These are phyloP conservation scores for Aspergillus tamarii DNA, from an alignment of 2,329 filamentous ascomycete species.

Conservation along the genomic window DNA sequence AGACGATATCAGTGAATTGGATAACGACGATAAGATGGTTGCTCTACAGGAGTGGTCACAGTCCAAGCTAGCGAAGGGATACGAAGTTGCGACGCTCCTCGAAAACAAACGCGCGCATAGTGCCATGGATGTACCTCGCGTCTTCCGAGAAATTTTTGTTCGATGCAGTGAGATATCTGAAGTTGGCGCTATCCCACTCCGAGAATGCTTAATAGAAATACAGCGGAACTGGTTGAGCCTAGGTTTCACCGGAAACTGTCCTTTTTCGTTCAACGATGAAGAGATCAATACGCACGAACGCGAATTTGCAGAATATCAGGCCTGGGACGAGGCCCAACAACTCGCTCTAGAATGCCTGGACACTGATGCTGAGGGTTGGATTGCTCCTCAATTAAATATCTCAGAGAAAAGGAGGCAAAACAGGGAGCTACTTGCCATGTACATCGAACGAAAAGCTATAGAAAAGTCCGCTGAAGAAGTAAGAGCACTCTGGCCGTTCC, in stretches of 20 bases:
- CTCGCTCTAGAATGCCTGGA: constrained; percentile 33
- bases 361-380: constrained; percentile 42
- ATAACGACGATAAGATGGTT: constrained; percentile 22
- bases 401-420: constrained; percentile 29
- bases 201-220: constrained; percentile 38
- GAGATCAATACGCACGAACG: constrained; percentile 30
- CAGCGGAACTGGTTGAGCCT: constrained; percentile 31
- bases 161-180: constrained; percentile 34
- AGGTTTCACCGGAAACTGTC: constrained; percentile 30
- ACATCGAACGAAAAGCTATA: constrained; percentile 20
- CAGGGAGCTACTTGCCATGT: constrained; percentile 27
- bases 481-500: constrained; percentile 27
- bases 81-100: constrained; percentile 31
- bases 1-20: constrained; percentile 34
- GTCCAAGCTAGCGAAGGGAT: constrained; percentile 31
- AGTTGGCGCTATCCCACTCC: constrained; percentile 34
- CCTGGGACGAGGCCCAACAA: constrained; percentile 28
- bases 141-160: constrained; percentile 37
- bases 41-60: constrained; percentile 22
- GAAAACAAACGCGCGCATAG: constrained; percentile 26
- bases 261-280: constrained; percentile 32
- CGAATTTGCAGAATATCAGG: constrained; percentile 34
- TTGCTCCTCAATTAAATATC: constrained; percentile 36
- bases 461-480: constrained; percentile 24
- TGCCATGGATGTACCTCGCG: constrained; percentile 29